phyloP scores from a whole-genome alignment of 345 rosid species.

The Citrus trifoliata region DNA sequence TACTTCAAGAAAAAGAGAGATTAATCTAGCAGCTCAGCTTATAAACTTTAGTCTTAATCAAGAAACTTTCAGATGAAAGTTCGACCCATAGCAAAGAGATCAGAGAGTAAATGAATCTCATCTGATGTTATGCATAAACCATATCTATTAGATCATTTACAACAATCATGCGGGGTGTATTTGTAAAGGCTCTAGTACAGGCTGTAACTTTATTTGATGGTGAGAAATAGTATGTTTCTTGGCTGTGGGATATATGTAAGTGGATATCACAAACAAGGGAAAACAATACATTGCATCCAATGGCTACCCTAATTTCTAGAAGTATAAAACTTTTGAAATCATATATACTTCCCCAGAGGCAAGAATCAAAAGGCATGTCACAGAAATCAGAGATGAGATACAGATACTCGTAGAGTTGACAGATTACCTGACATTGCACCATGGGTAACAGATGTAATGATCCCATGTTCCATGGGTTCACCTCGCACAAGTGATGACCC shows the following conservation, averaged over 20 bases:
- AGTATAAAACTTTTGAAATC: background rate
- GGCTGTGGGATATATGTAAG: background rate
- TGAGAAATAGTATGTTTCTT: background rate
- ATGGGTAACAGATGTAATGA: slow-evolving; percentile 75
- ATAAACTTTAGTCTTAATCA: background rate
- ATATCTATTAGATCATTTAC: background rate
- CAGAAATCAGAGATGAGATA: background rate
- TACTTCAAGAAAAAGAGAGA: background rate
- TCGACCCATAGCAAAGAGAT: background rate
- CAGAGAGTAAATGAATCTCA: background rate
- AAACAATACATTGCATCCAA: background rate
- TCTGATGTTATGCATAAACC: background rate
- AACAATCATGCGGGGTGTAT: background rate
- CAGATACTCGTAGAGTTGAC: background rate
- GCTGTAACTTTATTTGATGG: background rate
- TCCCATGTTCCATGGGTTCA: slow-evolving; percentile 66
- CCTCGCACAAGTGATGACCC: slow-evolving; percentile 39
- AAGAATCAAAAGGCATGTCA: background rate
- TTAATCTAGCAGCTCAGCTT: background rate
- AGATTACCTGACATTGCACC: slow-evolving; percentile 77
- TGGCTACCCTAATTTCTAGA: background rate
- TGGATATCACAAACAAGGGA: background rate
- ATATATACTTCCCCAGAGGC: background rate
- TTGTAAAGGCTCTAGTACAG: background rate
- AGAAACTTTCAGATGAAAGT: background rate